Evolutionary conservation across 345 rosid genomes (phyloP).

Genomic region (Anacardium occidentale): DNA sequence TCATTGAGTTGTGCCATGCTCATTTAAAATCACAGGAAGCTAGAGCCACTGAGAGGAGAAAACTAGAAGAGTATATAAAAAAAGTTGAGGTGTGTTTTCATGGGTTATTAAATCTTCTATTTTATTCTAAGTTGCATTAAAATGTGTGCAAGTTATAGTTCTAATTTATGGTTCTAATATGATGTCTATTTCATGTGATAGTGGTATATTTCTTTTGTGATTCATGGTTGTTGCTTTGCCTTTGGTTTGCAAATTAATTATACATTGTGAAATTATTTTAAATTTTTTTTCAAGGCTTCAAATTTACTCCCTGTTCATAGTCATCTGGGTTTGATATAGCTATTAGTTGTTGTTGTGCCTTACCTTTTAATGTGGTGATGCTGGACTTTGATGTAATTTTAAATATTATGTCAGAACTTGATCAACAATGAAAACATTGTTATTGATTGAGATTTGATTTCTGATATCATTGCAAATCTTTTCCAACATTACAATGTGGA

Average conservation of each 20-base stretch:
- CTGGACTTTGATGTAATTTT: neutral
- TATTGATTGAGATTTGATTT: too few species aligned
- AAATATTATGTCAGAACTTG: neutral
- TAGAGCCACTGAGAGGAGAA: slow-evolving; percentile 77
- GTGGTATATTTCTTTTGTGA: neutral
- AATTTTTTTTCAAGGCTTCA: too few species aligned
- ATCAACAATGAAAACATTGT: neutral
- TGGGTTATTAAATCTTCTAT: neutral
- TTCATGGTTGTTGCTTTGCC: neutral
- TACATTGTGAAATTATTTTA: too few species aligned
- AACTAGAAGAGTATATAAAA: slow-evolving; percentile 69
- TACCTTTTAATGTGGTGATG: slow-evolving; percentile 2
- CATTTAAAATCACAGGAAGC: slow-evolving; percentile 51
- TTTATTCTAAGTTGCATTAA: neutral
- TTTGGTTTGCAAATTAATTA: neutral
- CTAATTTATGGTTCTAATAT: neutral
- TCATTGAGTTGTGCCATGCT: neutral
- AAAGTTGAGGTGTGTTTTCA: slow-evolving; percentile 62
- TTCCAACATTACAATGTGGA: neutral
- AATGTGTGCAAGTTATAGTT: too few species aligned
- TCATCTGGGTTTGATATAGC: neutral
- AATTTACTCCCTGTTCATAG: neutral
- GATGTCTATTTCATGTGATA: neutral
- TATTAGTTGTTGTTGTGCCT: neutral
- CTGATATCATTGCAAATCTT: too few species aligned